Evolutionary conservation across 2,329 filamentous ascomycete species (phyloP), one percentile per base, ranked within the genome.

Genomic region (Hypocrella siamensis): DNA sequence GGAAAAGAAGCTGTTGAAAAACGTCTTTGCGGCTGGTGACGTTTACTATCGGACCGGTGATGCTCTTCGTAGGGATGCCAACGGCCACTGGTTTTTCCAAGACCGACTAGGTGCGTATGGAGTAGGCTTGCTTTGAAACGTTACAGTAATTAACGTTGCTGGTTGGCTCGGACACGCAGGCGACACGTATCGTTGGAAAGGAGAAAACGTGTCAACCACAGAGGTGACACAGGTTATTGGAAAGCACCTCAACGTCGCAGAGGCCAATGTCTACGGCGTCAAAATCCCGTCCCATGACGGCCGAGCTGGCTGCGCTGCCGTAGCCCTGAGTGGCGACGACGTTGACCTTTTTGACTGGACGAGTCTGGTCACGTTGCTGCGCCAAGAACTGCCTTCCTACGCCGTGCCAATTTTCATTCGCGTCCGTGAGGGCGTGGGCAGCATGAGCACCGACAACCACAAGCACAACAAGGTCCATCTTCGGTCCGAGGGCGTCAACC

Each of bases 111-210:
- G 35, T 36, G 4, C 12, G 31, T 35, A 3, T 21, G 9, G n/a
- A 10, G 5, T 6, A 2, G 8, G 7, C 22, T 14, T 18, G 19
- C 25, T 26, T 14, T 7, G n/a, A 14, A 11, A n/a, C n/a, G 10
- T 11, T n/a, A n/a, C n/a, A n/a, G n/a, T 7, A 14, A 10, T 26
- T 26, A 14, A 26, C 25, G 9, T 14, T 26, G 4, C 8, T 12
- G n/a, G 25, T 11, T 14, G 5, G 17, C 18, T 46, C 19, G 16
- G 28, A 17, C 24, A 27, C 5, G 14, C 25, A 30, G 22, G 24
- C 14, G 79, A 84, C 48, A 83, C 79, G 0, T 84, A 76, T 52
- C 65, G 79, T 19, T 82, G 78, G 78, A 82, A 81, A 50, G 69
- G 69, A 32, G 73, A 78, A 51, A 78, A 79, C 41, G 71, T 78